These are phyloP conservation scores for Alternaria incomplexa DNA, from an alignment of 2,329 filamentous ascomycete species.

Conservation along the genomic window DNA sequence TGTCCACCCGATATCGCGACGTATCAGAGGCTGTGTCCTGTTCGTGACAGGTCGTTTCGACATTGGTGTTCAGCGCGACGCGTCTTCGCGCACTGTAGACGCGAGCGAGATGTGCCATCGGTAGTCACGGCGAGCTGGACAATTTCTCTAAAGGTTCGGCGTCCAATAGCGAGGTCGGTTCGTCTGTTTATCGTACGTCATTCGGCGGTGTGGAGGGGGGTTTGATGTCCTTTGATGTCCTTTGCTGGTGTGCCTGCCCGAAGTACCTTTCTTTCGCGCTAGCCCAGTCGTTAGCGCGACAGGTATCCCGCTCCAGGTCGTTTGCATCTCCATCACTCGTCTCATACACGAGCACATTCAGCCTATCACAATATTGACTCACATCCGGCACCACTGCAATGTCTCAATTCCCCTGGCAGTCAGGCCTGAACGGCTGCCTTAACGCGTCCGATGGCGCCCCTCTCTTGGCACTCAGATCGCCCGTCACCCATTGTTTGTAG, in stretches of 20 bases:
- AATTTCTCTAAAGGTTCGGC: background rate
- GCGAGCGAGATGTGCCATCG: background rate
- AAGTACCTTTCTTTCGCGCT: background rate
- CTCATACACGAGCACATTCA: background rate
- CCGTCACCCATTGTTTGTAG: background rate
- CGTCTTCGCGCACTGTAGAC: background rate
- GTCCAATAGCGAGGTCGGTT: background rate
- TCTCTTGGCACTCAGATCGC: background rate
- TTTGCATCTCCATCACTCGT: background rate
- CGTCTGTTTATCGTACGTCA: background rate
- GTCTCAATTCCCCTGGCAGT: background rate
- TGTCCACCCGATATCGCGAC: background rate
- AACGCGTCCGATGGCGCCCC: background rate
- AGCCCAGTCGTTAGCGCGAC: background rate
- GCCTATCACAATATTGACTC: background rate
- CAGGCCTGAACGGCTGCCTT: background rate
- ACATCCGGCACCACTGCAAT: background rate
- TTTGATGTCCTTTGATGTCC: background rate
- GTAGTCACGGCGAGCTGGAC: background rate
- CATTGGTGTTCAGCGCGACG: background rate
- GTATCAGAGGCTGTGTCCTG: background rate
- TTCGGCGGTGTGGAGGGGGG: background rate
- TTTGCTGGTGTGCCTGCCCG: background rate
- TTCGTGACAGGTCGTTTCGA: background rate
- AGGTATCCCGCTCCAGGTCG: background rate